phyloP scores from a whole-genome alignment of 495 filamentous ascomycete species.

The Alectoria sarmentosa region DNA sequence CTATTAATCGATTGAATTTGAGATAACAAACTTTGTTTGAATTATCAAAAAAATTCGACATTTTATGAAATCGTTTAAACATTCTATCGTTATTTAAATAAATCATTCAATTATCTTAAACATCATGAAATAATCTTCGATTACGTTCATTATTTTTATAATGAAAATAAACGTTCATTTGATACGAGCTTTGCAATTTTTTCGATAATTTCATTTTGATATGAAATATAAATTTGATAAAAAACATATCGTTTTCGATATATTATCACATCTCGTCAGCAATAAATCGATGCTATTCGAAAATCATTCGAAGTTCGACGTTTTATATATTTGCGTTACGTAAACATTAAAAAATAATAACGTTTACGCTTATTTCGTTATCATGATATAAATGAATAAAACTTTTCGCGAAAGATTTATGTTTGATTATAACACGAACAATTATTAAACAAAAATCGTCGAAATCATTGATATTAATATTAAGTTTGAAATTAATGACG shows the following conservation, averaged over 20 bases:
- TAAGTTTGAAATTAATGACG: too few relatives aligned
- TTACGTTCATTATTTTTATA: background rate
- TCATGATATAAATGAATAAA: too few relatives aligned
- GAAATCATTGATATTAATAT: too few relatives aligned
- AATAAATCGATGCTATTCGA: too few relatives aligned
- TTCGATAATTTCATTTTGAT: slow-evolving; percentile 10
- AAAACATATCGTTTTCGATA: slow-evolving; percentile 6
- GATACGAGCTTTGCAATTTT: slow-evolving; percentile 8
- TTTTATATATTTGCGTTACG: too few relatives aligned
- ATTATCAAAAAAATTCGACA: background rate
- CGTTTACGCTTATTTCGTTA: too few relatives aligned
- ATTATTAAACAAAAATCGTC: too few relatives aligned
- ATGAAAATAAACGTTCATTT: slow-evolving; percentile 8
- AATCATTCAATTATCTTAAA: slow-evolving; percentile 2
- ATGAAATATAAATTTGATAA: slow-evolving; percentile 1
- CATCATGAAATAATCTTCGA: background rate
- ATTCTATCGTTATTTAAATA: background rate
- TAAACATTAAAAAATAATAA: too few relatives aligned
- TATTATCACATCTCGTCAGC: background rate
- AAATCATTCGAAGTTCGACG: too few relatives aligned
- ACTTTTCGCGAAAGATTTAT: too few relatives aligned
- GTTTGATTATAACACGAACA: too few relatives aligned
- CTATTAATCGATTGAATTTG: slow-evolving; percentile 17
- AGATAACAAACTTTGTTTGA: slow-evolving; percentile 16
- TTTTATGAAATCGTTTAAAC: background rate